Conservation (phyloP, 306 rosid species). For the Pterocarpus santalinus region DNA sequence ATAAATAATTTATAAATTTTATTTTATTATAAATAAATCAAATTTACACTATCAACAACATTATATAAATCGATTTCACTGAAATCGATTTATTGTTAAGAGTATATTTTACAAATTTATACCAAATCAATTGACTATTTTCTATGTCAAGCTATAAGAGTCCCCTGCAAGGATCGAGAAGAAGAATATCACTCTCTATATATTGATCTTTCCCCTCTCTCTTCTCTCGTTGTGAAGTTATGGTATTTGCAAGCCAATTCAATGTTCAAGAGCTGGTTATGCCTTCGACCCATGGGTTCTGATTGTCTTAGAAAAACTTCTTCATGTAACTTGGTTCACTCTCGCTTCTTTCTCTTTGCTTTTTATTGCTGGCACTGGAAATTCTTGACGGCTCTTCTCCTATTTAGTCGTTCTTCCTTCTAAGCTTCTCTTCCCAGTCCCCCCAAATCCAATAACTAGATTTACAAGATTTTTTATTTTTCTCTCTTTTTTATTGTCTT, state of each 20-base stretch:
- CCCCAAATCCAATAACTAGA: not conserved
- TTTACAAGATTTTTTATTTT: not conserved
- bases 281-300: slow-evolving; percentile 64
- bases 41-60: too few species aligned
- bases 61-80: too few species aligned
- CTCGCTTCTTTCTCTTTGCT: slow-evolving; percentile 72
- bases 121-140: too few species aligned
- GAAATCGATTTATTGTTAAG: too few species aligned
- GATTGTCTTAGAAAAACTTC: slow-evolving; percentile 54
- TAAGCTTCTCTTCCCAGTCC: not conserved
- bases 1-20: too few species aligned
- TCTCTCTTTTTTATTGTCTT: not conserved
- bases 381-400: slow-evolving; percentile 90
- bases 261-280: slow-evolving; percentile 21
- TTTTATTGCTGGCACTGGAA: slow-evolving; percentile 99
- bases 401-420: slow-evolving; percentile 62
- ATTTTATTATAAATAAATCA: too few species aligned
- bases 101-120: too few species aligned
- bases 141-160: slow-evolving; percentile 41
- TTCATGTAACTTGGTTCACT: slow-evolving; percentile 53
- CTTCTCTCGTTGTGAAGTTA: slow-evolving; percentile 47
- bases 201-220: not conserved
- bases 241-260: slow-evolving; percentile 55
- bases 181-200: not conserved
- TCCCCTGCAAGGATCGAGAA: slow-evolving; percentile 36